These are phyloP conservation scores for Lumnitzera littorea DNA, from an alignment of 345 rosid species.

Conservation along the genomic window DNA sequence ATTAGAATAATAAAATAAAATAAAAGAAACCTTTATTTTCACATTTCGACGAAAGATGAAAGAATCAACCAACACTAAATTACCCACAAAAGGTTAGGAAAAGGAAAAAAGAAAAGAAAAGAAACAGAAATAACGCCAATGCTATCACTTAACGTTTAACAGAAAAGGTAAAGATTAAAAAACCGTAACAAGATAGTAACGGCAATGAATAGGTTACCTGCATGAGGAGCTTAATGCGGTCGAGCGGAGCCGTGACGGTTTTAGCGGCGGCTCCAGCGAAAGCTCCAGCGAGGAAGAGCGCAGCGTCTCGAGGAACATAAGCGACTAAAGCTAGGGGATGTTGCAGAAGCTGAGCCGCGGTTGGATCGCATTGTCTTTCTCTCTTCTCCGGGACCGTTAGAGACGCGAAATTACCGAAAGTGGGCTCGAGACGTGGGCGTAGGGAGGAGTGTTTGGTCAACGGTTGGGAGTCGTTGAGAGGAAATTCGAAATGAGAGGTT, in stretches of 20 bases:
- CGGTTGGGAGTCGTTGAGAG: constrained; percentile 16
- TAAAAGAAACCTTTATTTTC: too few relatives aligned
- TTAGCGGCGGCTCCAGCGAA: constrained; percentile 94
- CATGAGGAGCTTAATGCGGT: constrained; percentile 94
- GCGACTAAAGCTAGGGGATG: constrained; percentile 72
- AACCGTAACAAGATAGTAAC: not conserved
- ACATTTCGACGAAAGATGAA: too few relatives aligned
- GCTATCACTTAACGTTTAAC: not conserved
- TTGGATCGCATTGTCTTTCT: constrained; percentile 50
- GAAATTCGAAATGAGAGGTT: constrained; percentile 19
- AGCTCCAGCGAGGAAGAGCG: constrained; percentile 89
- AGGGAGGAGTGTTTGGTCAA: constrained; percentile 18
- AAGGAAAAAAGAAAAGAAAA: not conserved
- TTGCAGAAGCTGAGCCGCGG: constrained; percentile 48
- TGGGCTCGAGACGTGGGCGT: not conserved
- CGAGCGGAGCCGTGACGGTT: constrained; percentile 89
- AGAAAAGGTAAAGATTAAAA: too few relatives aligned
- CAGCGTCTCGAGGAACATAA: constrained; percentile 62
- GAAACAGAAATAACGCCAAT: not conserved
- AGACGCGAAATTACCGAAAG: constrained; percentile 44
- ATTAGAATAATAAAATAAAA: too few relatives aligned
- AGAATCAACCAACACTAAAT: too few relatives aligned
- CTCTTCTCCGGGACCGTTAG: constrained; percentile 54
- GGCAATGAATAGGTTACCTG: constrained; percentile 30
- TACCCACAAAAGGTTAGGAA: too few relatives aligned